Conservation (phyloP, 2,329 filamentous ascomycete species). For the Trichoderma sp. region DNA sequence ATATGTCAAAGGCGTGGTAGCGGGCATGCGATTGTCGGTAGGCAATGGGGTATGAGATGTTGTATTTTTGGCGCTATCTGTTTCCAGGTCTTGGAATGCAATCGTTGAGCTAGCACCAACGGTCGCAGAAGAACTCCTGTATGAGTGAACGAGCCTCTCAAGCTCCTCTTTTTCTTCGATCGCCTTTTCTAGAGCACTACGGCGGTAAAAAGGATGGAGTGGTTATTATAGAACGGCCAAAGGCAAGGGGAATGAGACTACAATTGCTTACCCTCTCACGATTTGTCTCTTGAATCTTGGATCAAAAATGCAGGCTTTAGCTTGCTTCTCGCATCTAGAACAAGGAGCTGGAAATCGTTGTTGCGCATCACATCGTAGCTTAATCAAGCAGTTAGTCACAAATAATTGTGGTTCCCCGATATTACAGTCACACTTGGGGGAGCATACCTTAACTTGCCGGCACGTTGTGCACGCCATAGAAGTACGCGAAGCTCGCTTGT, state of each 20-base stretch:
- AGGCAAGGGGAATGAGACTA: neutral
- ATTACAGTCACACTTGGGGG: neutral
- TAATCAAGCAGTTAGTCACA: neutral
- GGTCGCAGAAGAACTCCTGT: neutral
- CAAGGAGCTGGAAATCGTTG: neutral
- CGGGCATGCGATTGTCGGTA: neutral
- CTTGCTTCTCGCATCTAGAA: neutral
- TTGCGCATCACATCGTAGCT: neutral
- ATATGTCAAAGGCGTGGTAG: neutral
- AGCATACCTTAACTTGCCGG: neutral
- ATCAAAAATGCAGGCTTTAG: neutral
- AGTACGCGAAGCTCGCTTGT: neutral
- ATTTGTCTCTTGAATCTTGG: neutral
- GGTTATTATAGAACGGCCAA: neutral
- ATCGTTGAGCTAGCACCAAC: neutral
- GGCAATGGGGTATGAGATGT: neutral
- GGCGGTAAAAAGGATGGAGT: neutral
- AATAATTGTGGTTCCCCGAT: neutral
- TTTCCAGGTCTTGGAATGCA: neutral
- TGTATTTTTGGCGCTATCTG: neutral
- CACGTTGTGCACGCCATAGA: neutral
- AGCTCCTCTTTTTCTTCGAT: neutral
- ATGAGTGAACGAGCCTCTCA: neutral
- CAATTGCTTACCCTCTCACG: neutral
- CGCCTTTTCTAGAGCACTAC: neutral